phyloP scores from a whole-genome alignment of 1,284 basidiomycete genomes.

The Sanguinoderma infundibulare region DNA sequence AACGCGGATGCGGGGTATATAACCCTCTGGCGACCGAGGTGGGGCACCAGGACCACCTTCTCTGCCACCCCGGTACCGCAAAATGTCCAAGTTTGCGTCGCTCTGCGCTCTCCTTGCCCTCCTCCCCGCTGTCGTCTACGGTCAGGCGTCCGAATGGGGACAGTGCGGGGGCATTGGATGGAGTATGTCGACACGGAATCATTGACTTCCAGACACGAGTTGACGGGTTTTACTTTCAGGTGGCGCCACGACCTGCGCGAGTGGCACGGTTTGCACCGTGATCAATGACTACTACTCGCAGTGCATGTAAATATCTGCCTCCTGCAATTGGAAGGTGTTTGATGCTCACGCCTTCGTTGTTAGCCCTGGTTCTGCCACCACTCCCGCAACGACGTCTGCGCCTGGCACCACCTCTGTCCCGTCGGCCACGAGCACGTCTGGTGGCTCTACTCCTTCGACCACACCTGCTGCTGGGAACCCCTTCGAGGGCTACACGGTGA shows the following conservation, averaged over 20 bases:
- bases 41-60: slow-evolving; percentile 22
- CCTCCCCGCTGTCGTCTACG: slow-evolving; percentile 48
- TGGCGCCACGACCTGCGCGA: slow-evolving; percentile 51
- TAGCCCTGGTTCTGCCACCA: slow-evolving; percentile 8
- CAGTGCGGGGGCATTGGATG: slow-evolving; percentile 59
- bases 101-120: slow-evolving; percentile 51
- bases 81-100: slow-evolving; percentile 54
- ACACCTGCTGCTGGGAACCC: slow-evolving; percentile 54
- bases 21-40: slow-evolving; percentile 10
- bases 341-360: neutral
- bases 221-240: slow-evolving; percentile 32
- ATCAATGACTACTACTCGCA: slow-evolving; percentile 60
- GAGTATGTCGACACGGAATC: slow-evolving; percentile 42
- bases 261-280: slow-evolving; percentile 42
- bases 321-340: neutral
- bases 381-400: neutral
- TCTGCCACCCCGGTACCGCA: slow-evolving; percentile 21
- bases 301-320: slow-evolving; percentile 49
- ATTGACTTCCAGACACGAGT: neutral
- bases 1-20: slow-evolving; percentile 19
- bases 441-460: slow-evolving; percentile 29
- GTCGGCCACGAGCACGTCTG: slow-evolving; percentile 27
- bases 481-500: slow-evolving; percentile 50
- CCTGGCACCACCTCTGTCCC: slow-evolving; percentile 14
- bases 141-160: slow-evolving; percentile 47